These are phyloP conservation scores for Andrographis paniculata DNA, from an alignment of 305 asterid genomes.

Conservation along the genomic window DNA sequence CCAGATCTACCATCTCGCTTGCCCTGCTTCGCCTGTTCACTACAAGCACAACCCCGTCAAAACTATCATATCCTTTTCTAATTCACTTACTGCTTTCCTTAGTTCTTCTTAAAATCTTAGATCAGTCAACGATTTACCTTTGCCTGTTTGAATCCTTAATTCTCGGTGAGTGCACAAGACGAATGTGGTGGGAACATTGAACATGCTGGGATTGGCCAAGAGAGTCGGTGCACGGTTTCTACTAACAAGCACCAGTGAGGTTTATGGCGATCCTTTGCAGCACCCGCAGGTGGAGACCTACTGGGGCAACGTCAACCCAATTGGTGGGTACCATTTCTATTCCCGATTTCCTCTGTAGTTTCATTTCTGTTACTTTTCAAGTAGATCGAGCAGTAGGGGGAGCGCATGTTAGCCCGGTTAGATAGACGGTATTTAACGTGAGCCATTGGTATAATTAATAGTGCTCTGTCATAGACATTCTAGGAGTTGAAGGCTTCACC, in stretches of 20 bases:
- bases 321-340: slow-evolving; percentile 32
- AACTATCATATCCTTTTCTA: slow-evolving; percentile 78
- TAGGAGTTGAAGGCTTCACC: no score
- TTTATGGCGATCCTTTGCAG: slow-evolving; percentile 68
- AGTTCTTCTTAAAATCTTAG: not conserved
- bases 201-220: slow-evolving; percentile 79
- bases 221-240: slow-evolving; percentile 72
- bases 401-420: no score
- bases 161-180: slow-evolving; percentile 46
- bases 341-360: not conserved
- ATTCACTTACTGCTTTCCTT: not conserved
- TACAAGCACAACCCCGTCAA: slow-evolving; percentile 96
- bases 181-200: slow-evolving; percentile 73
- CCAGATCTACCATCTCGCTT: slow-evolving; percentile 97
- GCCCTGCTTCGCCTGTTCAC: slow-evolving; percentile 98
- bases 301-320: slow-evolving; percentile 84
- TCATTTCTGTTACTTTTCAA: not conserved
- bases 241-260: slow-evolving; percentile 85
- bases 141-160: slow-evolving; percentile 32
- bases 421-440: no score
- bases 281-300: slow-evolving; percentile 79
- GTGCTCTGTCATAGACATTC: no score
- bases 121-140: not conserved
- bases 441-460: no score
- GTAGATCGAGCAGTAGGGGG: not conserved